Percentiles rank a stretch among this genome's conserved stretches.
These are phyloP conservation scores for Cochlearia excelsa DNA, from an alignment of 345 rosid species.

Conservation along the genomic window DNA sequence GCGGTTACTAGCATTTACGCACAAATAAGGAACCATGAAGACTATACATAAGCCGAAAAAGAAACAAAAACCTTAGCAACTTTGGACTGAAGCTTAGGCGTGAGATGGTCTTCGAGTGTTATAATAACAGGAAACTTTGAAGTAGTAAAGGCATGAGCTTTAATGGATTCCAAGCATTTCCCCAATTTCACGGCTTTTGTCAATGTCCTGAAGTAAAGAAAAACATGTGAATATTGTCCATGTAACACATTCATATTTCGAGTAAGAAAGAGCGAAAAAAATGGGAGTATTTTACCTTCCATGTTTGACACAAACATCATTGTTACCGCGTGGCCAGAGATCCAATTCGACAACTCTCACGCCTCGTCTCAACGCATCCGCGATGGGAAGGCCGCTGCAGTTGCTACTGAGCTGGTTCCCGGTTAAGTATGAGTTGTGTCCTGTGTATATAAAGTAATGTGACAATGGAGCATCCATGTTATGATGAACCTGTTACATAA, in stretches of 20 bases:
- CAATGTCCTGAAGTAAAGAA: constrained; percentile 57
- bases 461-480: constrained; percentile 86
- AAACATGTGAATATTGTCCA: constrained; percentile 15
- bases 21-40: neutral
- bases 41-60: neutral
- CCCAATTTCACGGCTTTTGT: constrained; percentile 69
- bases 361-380: constrained; percentile 64
- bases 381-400: constrained; percentile 88
- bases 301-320: constrained; percentile 75
- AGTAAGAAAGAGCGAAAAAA: neutral
- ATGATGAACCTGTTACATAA: constrained; percentile 68
- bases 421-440: constrained; percentile 90
- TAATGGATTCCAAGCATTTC: constrained; percentile 64
- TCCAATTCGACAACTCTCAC: constrained; percentile 94
- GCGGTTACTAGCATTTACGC: neutral
- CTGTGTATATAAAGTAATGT: constrained; percentile 83
- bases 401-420: constrained; percentile 95
- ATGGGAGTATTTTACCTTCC: constrained; percentile 59
- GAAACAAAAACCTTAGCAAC: constrained; percentile 41
- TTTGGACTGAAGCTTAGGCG: constrained; percentile 69
- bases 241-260: constrained; percentile 4
- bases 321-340: constrained; percentile 73
- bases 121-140: constrained; percentile 70
- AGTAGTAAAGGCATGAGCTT: constrained; percentile 58
- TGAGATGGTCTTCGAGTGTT: constrained; percentile 78